Evolutionary conservation across 495 filamentous ascomycete genomes (phyloP), one percentile per base, ranked within the genome.

Genomic region (Penicillium salamii): DNA sequence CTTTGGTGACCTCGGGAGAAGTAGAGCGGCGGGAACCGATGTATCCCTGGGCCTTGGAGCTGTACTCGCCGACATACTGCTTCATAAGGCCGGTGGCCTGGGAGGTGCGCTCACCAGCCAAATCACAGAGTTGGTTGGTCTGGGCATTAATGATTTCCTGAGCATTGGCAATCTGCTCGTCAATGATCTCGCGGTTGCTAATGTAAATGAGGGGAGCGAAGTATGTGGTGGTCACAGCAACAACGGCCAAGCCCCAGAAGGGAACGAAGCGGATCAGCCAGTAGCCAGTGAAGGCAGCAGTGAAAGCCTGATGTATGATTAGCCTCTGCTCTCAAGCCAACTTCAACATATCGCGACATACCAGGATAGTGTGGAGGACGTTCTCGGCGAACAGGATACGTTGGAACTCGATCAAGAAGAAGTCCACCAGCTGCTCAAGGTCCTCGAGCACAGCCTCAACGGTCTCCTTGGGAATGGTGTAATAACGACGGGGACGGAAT

Each of bases 331-430:
- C 20, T 19, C n/a, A n/a, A 36, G 14, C 19, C 18, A 35, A 42
- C 28, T 44, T 21, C 40, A 26, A 48, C 23, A 42, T 39, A 54
- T 36, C 49, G 48, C 15, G 15, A 46, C 90, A 71, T 83, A 97
- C 91, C 52, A 82, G 83, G 70, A 82, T 67, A 2, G 93, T 95
- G 55, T 82, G 84, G 47, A 81, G 75, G 41, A 95, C 76, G 62
- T 97, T 97, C 83, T 99, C 93, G 42, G 85, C 93, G 57, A 95
- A 99, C 45, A 97, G 57, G 59, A 99, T 81, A 50, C 95, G 84
- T 80, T 99, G 93, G 66, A 89, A 84, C 74, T 99, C 93, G 54
- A 99, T 90, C 55, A 96, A 78, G 72, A 97, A 90, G 74, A 99
- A 99, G 79, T 99, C 96, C 71, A 91, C 72, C 40, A 99, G 77